Evolutionary conservation across 169 alveolate species (phyloP).

Genomic region (Plasmodium knowlesi): DNA sequence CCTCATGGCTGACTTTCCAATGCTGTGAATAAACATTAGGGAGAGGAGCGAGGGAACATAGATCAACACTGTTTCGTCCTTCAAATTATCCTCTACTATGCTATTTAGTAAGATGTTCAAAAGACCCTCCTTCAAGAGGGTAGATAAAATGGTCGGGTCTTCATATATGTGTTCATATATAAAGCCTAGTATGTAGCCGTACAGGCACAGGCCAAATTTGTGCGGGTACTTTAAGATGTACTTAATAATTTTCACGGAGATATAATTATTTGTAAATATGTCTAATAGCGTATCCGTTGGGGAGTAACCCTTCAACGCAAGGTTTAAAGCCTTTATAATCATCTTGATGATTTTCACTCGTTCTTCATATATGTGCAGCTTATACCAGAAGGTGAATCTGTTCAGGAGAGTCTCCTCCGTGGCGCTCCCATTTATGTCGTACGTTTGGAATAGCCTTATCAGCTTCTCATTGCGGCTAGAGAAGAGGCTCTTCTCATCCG

Average conservation of each 20-base stretch:
- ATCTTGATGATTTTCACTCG: constrained; percentile 57
- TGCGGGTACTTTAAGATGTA: constrained; percentile 77
- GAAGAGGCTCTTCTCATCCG: background rate
- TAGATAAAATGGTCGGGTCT: constrained; percentile 84
- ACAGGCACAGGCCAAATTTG: constrained; percentile 80
- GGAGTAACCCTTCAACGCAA: constrained; percentile 66
- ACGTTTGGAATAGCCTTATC: constrained; percentile 2
- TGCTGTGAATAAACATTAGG: constrained; percentile 80
- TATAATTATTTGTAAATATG: constrained; percentile 64
- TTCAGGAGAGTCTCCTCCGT: constrained; percentile 40
- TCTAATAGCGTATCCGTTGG: constrained; percentile 72
- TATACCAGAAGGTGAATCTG: constrained; percentile 50
- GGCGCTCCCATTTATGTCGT: constrained; percentile 20
- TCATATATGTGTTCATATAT: constrained; percentile 82
- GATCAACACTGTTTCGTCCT: constrained; percentile 80
- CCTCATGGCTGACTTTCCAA: constrained; percentile 82
- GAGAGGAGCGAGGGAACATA: constrained; percentile 81
- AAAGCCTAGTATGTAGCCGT: constrained; percentile 80
- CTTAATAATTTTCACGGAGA: constrained; percentile 74
- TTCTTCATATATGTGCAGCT: constrained; percentile 56
- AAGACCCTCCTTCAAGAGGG: constrained; percentile 78
- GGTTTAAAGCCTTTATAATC: constrained; percentile 55
- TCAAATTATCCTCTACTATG: constrained; percentile 78
- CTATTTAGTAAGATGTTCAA: constrained; percentile 80
- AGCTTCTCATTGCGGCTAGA: background rate